phyloP scores from a whole-genome alignment of 1,284 basidiomycete genomes.

The Sanguinoderma infundibulare region DNA sequence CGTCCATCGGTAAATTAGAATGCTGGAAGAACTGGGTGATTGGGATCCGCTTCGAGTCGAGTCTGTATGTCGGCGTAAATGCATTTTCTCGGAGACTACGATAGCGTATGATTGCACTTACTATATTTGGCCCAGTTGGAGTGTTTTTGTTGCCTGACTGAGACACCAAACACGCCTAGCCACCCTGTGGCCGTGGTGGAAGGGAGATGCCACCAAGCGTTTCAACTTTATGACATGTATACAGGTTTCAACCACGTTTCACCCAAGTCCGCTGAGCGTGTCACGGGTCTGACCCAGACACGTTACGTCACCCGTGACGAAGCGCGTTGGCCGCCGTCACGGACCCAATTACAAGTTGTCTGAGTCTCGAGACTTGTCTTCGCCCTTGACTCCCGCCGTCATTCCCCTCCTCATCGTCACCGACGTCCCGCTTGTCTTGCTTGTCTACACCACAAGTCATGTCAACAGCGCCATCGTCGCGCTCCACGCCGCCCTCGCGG shows the following conservation, averaged over 20 bases:
- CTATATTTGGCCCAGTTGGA: too few species aligned
- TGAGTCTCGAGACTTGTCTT: background rate
- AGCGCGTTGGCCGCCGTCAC: background rate
- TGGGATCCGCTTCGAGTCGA: too few species aligned
- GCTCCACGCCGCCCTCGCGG: conserved; percentile 9
- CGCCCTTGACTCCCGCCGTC: background rate
- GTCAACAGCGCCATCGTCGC: conserved; percentile 18
- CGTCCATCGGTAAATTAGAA: too few species aligned
- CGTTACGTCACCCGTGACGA: background rate
- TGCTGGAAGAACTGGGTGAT: too few species aligned
- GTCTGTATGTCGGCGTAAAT: too few species aligned
- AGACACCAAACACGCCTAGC: too few species aligned
- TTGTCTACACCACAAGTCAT: background rate
- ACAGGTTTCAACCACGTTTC: too few species aligned
- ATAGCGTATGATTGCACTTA: too few species aligned
- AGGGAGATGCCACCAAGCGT: background rate
- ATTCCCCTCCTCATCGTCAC: background rate
- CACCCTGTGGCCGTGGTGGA: too few species aligned
- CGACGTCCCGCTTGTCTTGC: background rate
- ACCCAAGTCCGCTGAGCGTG: background rate
- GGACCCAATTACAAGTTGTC: too few species aligned
- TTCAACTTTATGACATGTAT: background rate
- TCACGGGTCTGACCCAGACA: background rate
- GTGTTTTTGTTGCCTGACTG: too few species aligned
- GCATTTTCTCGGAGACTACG: too few species aligned